A percentile compares a stretch with the other conserved stretches of the same genome.
These are phyloP conservation scores for Verticillium nonalfalfae DNA, from an alignment of 2,329 filamentous ascomycete species.

Conservation along the genomic window DNA sequence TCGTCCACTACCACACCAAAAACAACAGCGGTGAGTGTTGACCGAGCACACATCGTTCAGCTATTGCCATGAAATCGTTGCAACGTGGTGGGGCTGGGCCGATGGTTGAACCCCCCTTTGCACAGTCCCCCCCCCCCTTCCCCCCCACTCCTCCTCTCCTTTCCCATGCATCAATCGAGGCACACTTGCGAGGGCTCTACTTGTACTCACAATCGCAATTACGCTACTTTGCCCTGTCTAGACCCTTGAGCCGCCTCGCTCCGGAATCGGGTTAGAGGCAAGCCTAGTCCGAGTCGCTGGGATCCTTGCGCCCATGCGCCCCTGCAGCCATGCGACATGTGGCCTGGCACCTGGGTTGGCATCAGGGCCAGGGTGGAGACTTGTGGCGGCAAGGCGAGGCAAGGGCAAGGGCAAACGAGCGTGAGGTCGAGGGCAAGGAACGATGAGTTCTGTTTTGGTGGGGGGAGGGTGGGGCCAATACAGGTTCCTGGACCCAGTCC, in stretches of 20 bases:
- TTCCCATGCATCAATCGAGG: not conserved
- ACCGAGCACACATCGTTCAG: too few species aligned
- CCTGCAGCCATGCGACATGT: not conserved
- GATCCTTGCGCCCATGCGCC: not conserved
- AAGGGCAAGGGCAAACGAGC: not conserved
- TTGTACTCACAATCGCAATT: not conserved
- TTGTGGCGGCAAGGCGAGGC: not conserved
- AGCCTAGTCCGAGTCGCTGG: not conserved
- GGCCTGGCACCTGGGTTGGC: not conserved
- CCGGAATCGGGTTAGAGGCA: not conserved
- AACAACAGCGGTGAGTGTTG: not conserved
- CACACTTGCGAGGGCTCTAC: not conserved
- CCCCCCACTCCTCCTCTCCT: not conserved
- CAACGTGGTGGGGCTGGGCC: not conserved
- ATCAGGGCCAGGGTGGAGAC: not conserved
- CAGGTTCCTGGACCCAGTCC: not conserved
- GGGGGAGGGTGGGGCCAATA: not conserved
- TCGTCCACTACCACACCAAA: not conserved
- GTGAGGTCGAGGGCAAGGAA: not conserved
- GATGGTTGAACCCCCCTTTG: not conserved
- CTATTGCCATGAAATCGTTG: not conserved
- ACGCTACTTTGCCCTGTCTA: not conserved
- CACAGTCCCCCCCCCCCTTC: not conserved
- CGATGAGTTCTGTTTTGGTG: not conserved
- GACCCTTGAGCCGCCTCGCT: not conserved